Evolutionary conservation across 2,329 filamentous ascomycete genomes (phyloP), one percentile per base, ranked within the genome.

Genomic region (Fonsecaea monophora): DNA sequence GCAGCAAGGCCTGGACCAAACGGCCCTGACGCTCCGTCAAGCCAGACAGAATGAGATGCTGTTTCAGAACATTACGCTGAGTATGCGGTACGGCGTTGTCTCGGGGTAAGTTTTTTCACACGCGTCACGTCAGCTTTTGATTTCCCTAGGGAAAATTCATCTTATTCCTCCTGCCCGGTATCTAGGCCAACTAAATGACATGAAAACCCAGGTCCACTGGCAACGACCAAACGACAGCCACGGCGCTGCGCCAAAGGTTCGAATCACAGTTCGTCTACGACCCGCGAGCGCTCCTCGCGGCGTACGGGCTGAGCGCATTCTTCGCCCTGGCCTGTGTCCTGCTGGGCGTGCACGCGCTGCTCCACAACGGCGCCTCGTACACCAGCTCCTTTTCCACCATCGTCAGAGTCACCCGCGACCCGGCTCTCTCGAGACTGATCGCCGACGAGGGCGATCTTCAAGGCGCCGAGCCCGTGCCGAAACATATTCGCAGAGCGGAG

Each of bases 11-110:
- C 18, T 64, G 32, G 59, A 38, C 25, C 65, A 64, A 18, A 60
- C 60, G 9, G 37, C 38, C 21, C 53, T 64, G 53, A 64, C 65
- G 15, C 30, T 37, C 10, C 37, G 61, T 12, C 42, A 48, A 37
- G 57, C 57, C n/a, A 50, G 12, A 18, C 60, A 38, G 40, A 60
- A 61, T 25, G 65, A 67, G 58, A 58, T 40, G 18, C 25, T 69
- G 48, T 67, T 67, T 54, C 67, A 65, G 50, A 69, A 69, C 50
- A 64, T 67, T 10, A 69, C 64, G 15, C 15, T 69, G 21, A 67
- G 67, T 42, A 66, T 67, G 62, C 57, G 53, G 15, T 67, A 63
- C 25, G 38, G 65, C 12, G 45, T 67, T 3, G 13, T 64, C 15
- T 32, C 53, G 21, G 65, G 65, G 65, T 64, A 67, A 30, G 56